Conservation (phyloP, 805 yeast species). For the Lachancea sp. region DNA sequence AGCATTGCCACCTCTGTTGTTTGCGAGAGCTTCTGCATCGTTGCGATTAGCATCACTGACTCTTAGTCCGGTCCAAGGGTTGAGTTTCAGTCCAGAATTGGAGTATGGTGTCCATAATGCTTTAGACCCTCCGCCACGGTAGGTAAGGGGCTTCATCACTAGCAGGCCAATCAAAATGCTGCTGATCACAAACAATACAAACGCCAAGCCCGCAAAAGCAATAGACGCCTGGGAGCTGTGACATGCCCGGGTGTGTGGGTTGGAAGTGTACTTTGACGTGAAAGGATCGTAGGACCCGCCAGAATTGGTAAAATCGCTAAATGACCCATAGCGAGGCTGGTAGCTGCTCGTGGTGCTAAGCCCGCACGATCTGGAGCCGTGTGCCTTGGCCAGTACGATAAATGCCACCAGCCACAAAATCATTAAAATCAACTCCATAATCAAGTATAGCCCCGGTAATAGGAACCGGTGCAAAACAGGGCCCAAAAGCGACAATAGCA, state of each 20-base stretch:
- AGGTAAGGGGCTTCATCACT: conserved; percentile 26
- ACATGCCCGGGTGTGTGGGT: conserved; percentile 19
- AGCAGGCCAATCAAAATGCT: conserved; percentile 23
- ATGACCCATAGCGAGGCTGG: conserved; percentile 15
- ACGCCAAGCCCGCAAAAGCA: conserved; percentile 31
- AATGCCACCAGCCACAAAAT: conserved; percentile 32
- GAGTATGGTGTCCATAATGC: conserved; percentile 3
- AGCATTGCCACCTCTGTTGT: neutral
- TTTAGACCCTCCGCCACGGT: conserved; percentile 18
- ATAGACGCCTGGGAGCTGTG: conserved; percentile 28
- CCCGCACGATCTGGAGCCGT: conserved; percentile 28
- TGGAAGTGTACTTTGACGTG: conserved; percentile 8
- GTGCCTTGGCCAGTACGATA: conserved; percentile 30
- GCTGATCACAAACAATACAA: conserved; percentile 25
- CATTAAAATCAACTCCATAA: conserved; percentile 10
- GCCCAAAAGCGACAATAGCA: conserved; percentile 15
- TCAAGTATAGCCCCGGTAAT: conserved; percentile 24
- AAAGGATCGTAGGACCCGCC: conserved; percentile 16
- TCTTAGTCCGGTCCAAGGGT: conserved; percentile 21
- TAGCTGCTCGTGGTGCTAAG: conserved; percentile 11
- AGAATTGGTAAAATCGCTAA: conserved; percentile 1
- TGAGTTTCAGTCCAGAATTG: conserved; percentile 15
- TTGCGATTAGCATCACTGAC: conserved; percentile 10
- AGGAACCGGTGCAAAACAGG: conserved; percentile 26
- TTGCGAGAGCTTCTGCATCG: conserved; percentile 5